Percentiles rank a stretch among this genome's conserved stretches.
These are phyloP conservation scores for Trametes coccinea DNA, from an alignment of 768 basidiomycete species.

Conservation along the genomic window DNA sequence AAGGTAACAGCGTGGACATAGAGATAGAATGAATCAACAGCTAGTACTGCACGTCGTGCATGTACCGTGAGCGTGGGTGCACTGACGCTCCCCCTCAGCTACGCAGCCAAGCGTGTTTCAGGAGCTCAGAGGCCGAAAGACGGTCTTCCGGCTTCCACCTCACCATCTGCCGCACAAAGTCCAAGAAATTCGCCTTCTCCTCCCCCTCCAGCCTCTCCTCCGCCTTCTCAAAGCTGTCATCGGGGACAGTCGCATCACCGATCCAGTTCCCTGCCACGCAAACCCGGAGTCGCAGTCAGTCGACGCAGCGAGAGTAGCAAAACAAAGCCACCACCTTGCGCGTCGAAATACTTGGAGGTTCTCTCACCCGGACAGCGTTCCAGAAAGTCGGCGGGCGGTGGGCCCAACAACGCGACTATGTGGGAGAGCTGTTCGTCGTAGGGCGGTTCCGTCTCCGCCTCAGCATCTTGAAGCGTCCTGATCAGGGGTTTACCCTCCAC, in stretches of 20 bases:
- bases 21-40: too few species aligned
- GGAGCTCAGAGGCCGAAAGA: background rate
- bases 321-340: conserved; percentile 37
- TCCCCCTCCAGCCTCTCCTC: conserved; percentile 11
- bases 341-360: conserved; percentile 13
- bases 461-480: background rate
- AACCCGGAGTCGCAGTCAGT: background rate
- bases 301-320: background rate
- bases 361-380: conserved; percentile 3
- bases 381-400: conserved; percentile 20
- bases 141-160: conserved; percentile 19
- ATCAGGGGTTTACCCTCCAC: conserved; percentile 14
- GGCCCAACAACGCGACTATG: conserved; percentile 20
- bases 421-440: conserved; percentile 19
- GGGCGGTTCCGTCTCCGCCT: background rate
- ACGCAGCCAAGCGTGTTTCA: conserved; percentile 26
- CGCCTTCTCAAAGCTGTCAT: conserved; percentile 8
- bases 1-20: too few species aligned
- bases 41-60: too few species aligned
- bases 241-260: conserved; percentile 1
- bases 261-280: conserved; percentile 14
- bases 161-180: conserved; percentile 14
- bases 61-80: too few species aligned
- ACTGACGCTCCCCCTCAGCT: background rate
- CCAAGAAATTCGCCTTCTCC: conserved; percentile 11